Conservation (phyloP, 805 yeast genomes). For the Naumovozyma castellii region DNA sequence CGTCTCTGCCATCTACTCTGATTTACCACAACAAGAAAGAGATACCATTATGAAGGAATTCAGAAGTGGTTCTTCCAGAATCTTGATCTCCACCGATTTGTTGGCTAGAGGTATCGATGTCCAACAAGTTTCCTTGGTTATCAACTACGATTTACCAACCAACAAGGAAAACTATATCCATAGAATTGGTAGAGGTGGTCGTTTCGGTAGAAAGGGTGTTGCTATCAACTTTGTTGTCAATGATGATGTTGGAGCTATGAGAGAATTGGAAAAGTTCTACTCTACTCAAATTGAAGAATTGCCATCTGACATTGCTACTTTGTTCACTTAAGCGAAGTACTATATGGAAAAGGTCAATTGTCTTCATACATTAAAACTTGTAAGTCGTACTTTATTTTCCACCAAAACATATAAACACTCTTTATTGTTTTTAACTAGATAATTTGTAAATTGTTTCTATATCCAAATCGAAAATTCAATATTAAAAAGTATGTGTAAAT, state of each 20-base stretch:
- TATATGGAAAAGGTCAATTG: neutral
- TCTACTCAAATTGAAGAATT: slow-evolving; percentile 66
- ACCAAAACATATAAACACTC: neutral
- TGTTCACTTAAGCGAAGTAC: slow-evolving; percentile 16
- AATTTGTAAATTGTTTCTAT: neutral
- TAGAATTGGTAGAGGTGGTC: slow-evolving; percentile 96
- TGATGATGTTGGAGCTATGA: slow-evolving; percentile 64
- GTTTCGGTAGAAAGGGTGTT: slow-evolving; percentile 97
- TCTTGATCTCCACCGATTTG: slow-evolving; percentile 90
- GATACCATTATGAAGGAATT: slow-evolving; percentile 93
- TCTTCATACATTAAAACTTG: neutral
- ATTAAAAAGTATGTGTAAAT: no score
- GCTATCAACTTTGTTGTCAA: slow-evolving; percentile 89
- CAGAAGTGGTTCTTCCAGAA: slow-evolving; percentile 87
- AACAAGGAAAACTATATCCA: slow-evolving; percentile 94
- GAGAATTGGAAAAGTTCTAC: slow-evolving; percentile 67
- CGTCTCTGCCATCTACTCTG: slow-evolving; percentile 94
- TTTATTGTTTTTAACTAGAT: neutral
- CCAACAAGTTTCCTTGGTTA: slow-evolving; percentile 92
- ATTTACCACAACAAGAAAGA: slow-evolving; percentile 90
- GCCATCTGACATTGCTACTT: slow-evolving; percentile 64
- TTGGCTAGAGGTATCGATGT: slow-evolving; percentile 99
- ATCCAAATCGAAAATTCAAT: neutral
- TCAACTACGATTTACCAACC: slow-evolving; percentile 87
- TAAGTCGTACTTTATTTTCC: neutral